Base-by-base conservation (phyloP, 345 rosid genomes). In the Mallotus nudiflorus region DNA sequence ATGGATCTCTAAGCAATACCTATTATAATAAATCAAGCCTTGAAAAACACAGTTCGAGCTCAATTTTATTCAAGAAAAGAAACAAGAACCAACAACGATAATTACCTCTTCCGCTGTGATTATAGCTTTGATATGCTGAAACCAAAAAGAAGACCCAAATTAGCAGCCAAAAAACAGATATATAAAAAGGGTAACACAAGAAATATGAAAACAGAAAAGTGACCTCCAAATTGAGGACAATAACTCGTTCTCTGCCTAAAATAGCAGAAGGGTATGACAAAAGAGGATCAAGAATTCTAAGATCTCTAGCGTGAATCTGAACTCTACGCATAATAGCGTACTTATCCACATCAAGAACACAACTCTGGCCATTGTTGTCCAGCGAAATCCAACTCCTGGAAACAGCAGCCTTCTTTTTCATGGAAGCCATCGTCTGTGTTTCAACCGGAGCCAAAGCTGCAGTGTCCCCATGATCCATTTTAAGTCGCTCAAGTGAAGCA, bases 211-310 rank as follows among this genome's bases (percentile, higher is more conserved):
- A 40, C 0, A 19, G 14, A 10, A 31, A 19, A 39, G 39, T n/a
- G 49, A 82, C 90, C 85, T 84, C 86, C 73, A 84, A 79, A 67
- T 82, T 86, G 71, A 86, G 80, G 60, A 86, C 90, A 66, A 84
- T 84, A 52, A 77, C 83, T 73, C 60, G 74, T 28, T 84, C 90
- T 37, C 90, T 65, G 39, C 90, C 85, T 8, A 86, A 67, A 49
- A 86, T 82, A 4, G 80, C 70, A 1, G 90, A 86, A 61, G 87
- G 90, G 51, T 84, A 81, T 0, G 83, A 82, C 4, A 84, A 62
- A 73, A 86, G 40, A 24, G 90, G 88, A 53, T 86, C 90, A 9
- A 86, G 88, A 62, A 86, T 86, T 11, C 88, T 79, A 67, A 86
- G 84, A 69, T 86, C 90, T 46, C 90, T 70, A 20, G 86, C 90